Base-by-base conservation (phyloP, 179 eudicot genomes). In the Carnegiea gigantea region DNA sequence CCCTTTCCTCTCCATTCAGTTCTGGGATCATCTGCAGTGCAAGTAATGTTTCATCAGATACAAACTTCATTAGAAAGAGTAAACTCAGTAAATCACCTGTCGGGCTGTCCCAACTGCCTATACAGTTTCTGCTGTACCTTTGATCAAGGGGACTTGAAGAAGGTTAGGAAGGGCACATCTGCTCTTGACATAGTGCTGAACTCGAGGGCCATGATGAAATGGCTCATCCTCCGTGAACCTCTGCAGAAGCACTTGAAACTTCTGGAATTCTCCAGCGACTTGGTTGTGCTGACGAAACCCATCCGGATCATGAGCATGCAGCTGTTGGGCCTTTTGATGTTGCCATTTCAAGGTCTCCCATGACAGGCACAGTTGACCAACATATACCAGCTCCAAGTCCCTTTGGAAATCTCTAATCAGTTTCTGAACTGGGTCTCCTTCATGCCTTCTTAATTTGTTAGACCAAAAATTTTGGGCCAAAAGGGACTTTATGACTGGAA, bases 341-440 rank as follows among this genome's bases (percentile, higher is more conserved):
- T 89, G 91, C 99, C 99, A 94, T 65, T 87, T 85, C 65, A 95
- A 89, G 75, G 93, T 92, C 84, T 94, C 99, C 97, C 97, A 95
- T 15, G 99, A 93, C 23, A 90, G 88, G 81, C 98, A 94, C 62
- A 89, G 82, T 30, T 95, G 98, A 33, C 95, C 95, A 26, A 94
- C 91, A 51, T 95, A 95, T 12, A 88, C 92, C 53, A 85, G 38
- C 76, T 95, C 99, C 59, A 94, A 84, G 75, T 92, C 91, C 53
- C 79, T 81, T 62, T 89, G 91, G 84, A 92, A 80, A 60, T 92
- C 95, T 20, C 64, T 78, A 1, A 89, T 84, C 28, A 93, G 73
- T 68, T 90, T 91, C 4, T 88, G 86, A 13, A 88, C 73, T 28
- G 95, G 94, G 74, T 94, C 97, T 4, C 89, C 85, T 44, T 86